Conservation (phyloP, 495 filamentous ascomycete species). For the Podospora australis region DNA sequence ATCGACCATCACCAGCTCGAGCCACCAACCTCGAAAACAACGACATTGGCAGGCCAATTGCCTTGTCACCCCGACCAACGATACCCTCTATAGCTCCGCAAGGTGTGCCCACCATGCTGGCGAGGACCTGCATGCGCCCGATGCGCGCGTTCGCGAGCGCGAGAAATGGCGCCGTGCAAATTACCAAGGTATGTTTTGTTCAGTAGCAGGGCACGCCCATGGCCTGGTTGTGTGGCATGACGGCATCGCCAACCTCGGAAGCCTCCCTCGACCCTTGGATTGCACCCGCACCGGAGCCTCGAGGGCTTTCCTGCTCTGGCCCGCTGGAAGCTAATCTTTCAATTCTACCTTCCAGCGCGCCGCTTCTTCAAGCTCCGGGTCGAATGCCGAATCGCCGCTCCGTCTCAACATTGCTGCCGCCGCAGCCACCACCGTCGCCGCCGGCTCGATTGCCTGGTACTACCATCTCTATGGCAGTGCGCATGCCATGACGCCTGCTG, state of each 20-base stretch:
- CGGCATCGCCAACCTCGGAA: constrained; percentile 10
- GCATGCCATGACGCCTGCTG: constrained; percentile 82
- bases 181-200: constrained; percentile 52
- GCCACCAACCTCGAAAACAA: constrained; percentile 23
- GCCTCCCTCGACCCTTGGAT: constrained; percentile 8
- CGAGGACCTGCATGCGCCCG: constrained; percentile 74
- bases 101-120: constrained; percentile 67
- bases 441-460: constrained; percentile 90
- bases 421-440: constrained; percentile 74
- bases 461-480: constrained; percentile 89
- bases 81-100: constrained; percentile 36
- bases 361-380: constrained; percentile 51
- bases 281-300: constrained; percentile 4
- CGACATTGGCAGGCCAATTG: constrained; percentile 35
- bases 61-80: constrained; percentile 30
- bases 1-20: constrained; percentile 26
- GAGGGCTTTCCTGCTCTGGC: constrained; percentile 2
- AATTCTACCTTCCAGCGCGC: constrained; percentile 46
- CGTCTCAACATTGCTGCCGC: constrained; percentile 72
- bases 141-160: constrained; percentile 70
- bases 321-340: constrained; percentile 15
- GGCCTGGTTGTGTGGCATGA: constrained; percentile 7
- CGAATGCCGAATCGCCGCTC: constrained; percentile 52
- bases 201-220: constrained; percentile 7
- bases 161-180: constrained; percentile 52